Base-by-base conservation (phyloP, 768 basidiomycete species). In the Leccinum ochraceum region DNA sequence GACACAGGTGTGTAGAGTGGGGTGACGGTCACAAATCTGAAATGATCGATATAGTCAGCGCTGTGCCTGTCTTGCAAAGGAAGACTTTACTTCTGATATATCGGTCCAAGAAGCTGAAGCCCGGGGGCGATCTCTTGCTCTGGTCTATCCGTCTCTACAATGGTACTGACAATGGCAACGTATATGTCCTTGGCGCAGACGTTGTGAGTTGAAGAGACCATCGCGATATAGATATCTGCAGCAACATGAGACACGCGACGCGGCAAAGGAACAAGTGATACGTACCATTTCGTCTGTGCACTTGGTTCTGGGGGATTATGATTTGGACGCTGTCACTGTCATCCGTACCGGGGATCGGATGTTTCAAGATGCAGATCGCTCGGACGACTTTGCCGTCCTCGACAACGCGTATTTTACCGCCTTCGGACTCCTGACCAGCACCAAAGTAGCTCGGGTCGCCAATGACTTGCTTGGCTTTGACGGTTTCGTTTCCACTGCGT, bases 291-390 rank as follows among this genome's bases (percentile, higher is more conserved):
- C 89, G 86, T 67, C 97, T 82, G 66, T 83, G 82, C 65, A 99
- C 95, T 77, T 99, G 97, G 76, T 98, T 98, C 77, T 98, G 97
- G 44, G 97, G 97, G 63, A 99, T 96, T 75, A 99, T 95, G 69
- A 99, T 94, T 77, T 99, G 97, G 42, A 88, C 88, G 68, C 92
- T 94, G 78, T 99, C 97, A 51, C 89, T 81, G 71, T 98, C 91
- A 22, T 98, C 96, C 46, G 97, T 98, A 54, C 92, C 95, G 53
- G 97, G 97, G 63, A 99, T 96, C 51, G 95, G 94, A 76, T 98
- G 97, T 79, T 96, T 96, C 75, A 99, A 82, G 77, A 99, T 82
- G 80, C 97, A 98, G 71, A 99, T 99, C 4, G 96, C 97, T 56
- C 97, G 83, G 67, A 99, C 84, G 66, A 98, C 97, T 77, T 91